Evolutionary conservation across 495 filamentous ascomycete genomes (phyloP), one percentile per base, ranked within the genome.

Genomic region (Cryomyces minteri): DNA sequence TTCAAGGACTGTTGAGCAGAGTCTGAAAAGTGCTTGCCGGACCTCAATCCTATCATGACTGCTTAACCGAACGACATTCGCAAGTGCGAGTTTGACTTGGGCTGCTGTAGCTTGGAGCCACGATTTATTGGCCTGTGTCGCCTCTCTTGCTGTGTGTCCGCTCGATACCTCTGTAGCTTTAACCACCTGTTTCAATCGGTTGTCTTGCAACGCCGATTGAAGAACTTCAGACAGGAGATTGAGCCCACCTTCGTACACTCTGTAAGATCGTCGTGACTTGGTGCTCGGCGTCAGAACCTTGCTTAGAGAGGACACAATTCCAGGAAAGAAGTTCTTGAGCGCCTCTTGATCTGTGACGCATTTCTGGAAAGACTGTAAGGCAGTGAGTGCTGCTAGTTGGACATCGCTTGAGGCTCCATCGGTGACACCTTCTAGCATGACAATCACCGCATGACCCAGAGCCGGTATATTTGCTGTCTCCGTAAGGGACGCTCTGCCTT

Each of bases 41-140:
- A 96, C 79, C 42, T 90, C 83, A 7, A 56, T 57, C 31, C 77
- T 70, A 12, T 80, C 73, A 60, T 94, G 80, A 34, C 71, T 74
- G n/a, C 84, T 78, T 31, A 94, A 57, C 45, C 80, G 81, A 18
- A 94, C 61, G 12, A 93, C 68, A 45, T 80, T 84, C 32, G 79
- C 75, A 8, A 96, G 58, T 5, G 88, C 90, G 44, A 93, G 69
- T 54, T 88, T 92, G 43, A 95, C 73, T 58, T 96, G 86, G 4
- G 70, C 69, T 3, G 77, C 65, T 5, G 88, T 95, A 11, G 84
- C 84, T 46, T 76, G 80, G 11, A 90, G 59, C 90, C 88, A 96
- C 7, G 84, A 69, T 4, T 66, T 62, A 31, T 63, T 71, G 11
- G 74, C 58, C 28, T 45, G 31, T 40, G 32, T 43, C n/a, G 44